phyloP scores from a whole-genome alignment of 306 rosid genomes.

The Purshia tridentata region DNA sequence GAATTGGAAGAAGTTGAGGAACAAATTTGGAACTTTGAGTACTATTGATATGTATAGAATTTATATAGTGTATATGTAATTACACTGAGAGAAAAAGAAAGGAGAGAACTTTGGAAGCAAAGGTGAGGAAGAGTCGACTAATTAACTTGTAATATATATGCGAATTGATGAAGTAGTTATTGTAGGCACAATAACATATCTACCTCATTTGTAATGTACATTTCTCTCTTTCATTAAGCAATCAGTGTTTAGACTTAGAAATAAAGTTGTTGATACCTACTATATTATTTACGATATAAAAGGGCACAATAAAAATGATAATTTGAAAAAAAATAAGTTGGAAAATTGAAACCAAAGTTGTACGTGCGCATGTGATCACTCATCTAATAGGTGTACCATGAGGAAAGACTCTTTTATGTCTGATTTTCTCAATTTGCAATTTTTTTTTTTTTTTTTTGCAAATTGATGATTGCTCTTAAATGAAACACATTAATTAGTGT shows the following conservation, averaged over 20 bases:
- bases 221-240: slow-evolving; percentile 15
- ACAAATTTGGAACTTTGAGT: neutral
- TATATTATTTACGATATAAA: neutral
- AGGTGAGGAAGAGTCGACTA: slow-evolving; percentile 18
- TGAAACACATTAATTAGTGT: too few relatives aligned
- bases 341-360: too few relatives aligned
- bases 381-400: neutral
- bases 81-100: slow-evolving; percentile 3
- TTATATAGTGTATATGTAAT: neutral
- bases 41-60: slow-evolving; percentile 1
- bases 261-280: neutral
- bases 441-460: too few relatives aligned
- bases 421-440: too few relatives aligned
- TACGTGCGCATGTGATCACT: neutral
- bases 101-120: slow-evolving; percentile 20
- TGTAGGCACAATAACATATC: slow-evolving; percentile 16
- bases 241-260: neutral
- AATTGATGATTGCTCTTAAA: too few relatives aligned
- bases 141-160: slow-evolving; percentile 12
- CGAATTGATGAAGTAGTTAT: slow-evolving; percentile 4
- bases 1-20: slow-evolving; percentile 77
- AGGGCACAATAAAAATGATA: neutral
- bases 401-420: neutral
- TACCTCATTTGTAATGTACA: slow-evolving; percentile 12
- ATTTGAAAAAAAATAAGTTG: neutral